A percentile compares a stretch with the other conserved stretches of the same genome.
phyloP scores from a whole-genome alignment of 305 asterid species.

The Vinca major region DNA sequence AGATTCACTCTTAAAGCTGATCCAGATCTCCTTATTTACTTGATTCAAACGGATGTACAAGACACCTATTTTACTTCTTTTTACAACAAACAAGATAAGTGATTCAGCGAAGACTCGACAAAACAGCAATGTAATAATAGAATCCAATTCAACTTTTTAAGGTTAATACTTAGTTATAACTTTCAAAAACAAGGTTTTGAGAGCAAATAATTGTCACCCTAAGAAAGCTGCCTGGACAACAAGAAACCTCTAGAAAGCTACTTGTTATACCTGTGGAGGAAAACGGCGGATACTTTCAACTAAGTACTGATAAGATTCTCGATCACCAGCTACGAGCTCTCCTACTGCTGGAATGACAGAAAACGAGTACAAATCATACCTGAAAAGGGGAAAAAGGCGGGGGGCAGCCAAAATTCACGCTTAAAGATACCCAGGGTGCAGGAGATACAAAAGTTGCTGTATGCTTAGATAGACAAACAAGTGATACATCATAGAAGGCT shows the following conservation, averaged over 20 bases:
- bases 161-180: not conserved
- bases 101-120: not conserved
- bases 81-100: not conserved
- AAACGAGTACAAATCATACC: slow-evolving; percentile 87
- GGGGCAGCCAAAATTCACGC: not conserved
- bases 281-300: slow-evolving; percentile 85
- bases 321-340: slow-evolving; percentile 76
- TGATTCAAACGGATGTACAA: not conserved
- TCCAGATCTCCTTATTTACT: not conserved
- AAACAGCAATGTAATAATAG: not conserved
- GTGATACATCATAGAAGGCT: not conserved
- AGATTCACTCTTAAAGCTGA: not conserved
- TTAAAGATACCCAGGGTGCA: not conserved
- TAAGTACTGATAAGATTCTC: slow-evolving; percentile 72
- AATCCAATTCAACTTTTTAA: not conserved
- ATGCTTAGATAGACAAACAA: not conserved
- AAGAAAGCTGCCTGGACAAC: slow-evolving; percentile 1
- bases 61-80: not conserved
- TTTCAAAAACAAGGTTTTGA: not conserved
- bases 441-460: not conserved
- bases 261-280: slow-evolving; percentile 61
- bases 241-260: slow-evolving; percentile 10
- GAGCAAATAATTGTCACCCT: not conserved
- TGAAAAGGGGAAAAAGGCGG: slow-evolving; percentile 10
- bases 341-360: slow-evolving; percentile 75